These are phyloP conservation scores for Coemansia sp. DNA, from an alignment of 192 early-diverging fungal species.

Conservation along the genomic window DNA sequence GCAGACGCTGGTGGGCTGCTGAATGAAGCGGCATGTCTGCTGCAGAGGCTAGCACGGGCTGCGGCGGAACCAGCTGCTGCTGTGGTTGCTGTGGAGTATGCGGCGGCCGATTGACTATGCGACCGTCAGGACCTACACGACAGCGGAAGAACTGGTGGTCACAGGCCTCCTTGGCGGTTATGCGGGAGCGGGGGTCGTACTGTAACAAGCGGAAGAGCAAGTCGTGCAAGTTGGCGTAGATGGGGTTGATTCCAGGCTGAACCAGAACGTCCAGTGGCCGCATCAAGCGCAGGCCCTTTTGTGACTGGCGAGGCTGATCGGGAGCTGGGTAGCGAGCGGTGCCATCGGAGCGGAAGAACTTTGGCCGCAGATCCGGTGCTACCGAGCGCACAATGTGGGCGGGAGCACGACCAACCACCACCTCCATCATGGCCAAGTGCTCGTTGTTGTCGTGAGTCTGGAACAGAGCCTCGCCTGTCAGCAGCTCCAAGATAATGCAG, in stretches of 20 bases:
- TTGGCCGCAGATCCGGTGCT: constrained; percentile 25
- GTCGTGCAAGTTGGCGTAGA: constrained; percentile 61
- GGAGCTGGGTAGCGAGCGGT: constrained; percentile 38
- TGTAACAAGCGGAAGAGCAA: constrained; percentile 70
- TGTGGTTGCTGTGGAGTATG: constrained; percentile 8
- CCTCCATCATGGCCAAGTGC: constrained; percentile 96
- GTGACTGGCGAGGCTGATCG: constrained; percentile 38
- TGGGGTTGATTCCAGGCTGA: constrained; percentile 43
- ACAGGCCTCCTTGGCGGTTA: constrained; percentile 80
- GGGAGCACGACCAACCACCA: constrained; percentile 78
- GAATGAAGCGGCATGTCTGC: constrained; percentile 15
- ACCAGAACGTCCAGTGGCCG: constrained; percentile 49
- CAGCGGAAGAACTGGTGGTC: constrained; percentile 81
- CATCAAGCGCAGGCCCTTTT: constrained; percentile 47
- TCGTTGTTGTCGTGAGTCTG: constrained; percentile 98
- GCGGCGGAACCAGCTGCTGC: constrained; percentile 3
- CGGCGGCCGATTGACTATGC: constrained; percentile 24
- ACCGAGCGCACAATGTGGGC: constrained; percentile 58
- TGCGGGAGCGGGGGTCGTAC: constrained; percentile 76
- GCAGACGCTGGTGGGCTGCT: constrained; percentile 20
- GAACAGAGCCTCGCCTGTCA: constrained; percentile 93
- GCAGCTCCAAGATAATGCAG: constrained; percentile 94
- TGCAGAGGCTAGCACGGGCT: constrained; percentile 5
- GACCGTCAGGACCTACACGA: constrained; percentile 51
- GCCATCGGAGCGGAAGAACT: constrained; percentile 43